phyloP scores from a whole-genome alignment of 1,284 basidiomycete species.

The Bjerkandera adusta region DNA sequence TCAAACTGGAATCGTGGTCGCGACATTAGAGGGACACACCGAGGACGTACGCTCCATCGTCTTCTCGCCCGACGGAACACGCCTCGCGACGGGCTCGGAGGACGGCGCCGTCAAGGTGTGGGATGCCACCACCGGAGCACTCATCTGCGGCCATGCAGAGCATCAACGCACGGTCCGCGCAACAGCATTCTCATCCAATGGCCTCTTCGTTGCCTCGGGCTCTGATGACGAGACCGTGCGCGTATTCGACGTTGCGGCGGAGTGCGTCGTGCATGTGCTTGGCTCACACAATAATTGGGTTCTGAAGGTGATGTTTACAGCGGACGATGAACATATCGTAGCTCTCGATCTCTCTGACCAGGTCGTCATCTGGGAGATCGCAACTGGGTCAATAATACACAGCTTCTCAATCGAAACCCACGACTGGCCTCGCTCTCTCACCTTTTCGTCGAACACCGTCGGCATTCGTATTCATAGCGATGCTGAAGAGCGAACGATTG shows the following conservation, averaged over 20 bases:
- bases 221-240: slow-evolving; percentile 15
- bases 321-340: slow-evolving; percentile 2
- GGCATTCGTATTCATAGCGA: no score
- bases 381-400: no score
- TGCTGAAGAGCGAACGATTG: no score
- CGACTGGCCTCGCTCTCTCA: no score
- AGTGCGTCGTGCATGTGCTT: slow-evolving; percentile 11
- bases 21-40: no score
- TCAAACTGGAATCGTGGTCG: no score
- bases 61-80: slow-evolving; percentile 3
- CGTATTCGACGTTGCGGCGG: slow-evolving; percentile 12
- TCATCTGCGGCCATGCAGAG: slow-evolving; percentile 14
- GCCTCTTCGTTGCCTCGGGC: slow-evolving; percentile 17
- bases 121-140: slow-evolving; percentile 17
- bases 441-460: no score
- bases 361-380: no score
- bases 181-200: slow-evolving; percentile 11
- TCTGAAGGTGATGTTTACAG: slow-evolving; percentile 5
- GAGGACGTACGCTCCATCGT: slow-evolving; percentile 5
- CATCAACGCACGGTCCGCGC: slow-evolving; percentile 17
- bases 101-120: slow-evolving; percentile 22
- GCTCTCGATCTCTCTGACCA: no score
- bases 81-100: slow-evolving; percentile 18
- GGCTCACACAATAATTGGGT: slow-evolving; percentile 17
- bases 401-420: no score